Base-by-base conservation (phyloP, 768 basidiomycete genomes). In the Kwoniella dendrophila region DNA sequence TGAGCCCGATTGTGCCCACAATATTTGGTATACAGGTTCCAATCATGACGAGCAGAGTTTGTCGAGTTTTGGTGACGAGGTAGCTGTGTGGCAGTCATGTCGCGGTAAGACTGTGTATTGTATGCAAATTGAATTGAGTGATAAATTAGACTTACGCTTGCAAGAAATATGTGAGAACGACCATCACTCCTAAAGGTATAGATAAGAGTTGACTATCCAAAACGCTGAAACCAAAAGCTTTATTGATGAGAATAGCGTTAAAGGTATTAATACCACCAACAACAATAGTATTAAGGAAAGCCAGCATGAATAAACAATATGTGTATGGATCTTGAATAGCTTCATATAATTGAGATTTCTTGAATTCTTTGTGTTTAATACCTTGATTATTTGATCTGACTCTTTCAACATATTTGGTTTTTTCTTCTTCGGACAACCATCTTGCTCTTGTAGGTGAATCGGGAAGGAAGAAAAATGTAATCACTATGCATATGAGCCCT, bases 331-430 rank as follows among this genome's bases (percentile, higher is more conserved):
- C 84, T 22, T 66, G 73, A 54, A 83, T 55, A 1, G 81, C 84
- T 68, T 85, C 84, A 43, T 68, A 77, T 80, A 68, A 54, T 27
- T 75, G 74, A 11, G 69, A 62, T 30, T 32, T 57, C 41, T 84
- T 84, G 74, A 83, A 85, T 30, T 79, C 75, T 64, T 79, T 82
- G 68, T 84, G 83, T 69, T 85, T 83, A 33, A 85, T 80, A 12
- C 83, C 83, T 24, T 84, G 84, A 45, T 83, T 81, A 60, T 85
- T 85, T 66, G 81, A 81, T 92, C 47, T 40, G 64, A 75, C 57
- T 63, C 74, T 26, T 44, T 66, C 49, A 47, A 56, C 55, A 64
- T 66, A 59, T 30, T 64, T 0, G 59, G 63, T 14, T 33, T 75
- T 66, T 86, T 89, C 1, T 62, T 83, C 82, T 20, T 63, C 64